These are phyloP conservation scores for Cryphonectria carpinicola DNA, from an alignment of 2,329 filamentous ascomycete genomes.

Conservation along the genomic window DNA sequence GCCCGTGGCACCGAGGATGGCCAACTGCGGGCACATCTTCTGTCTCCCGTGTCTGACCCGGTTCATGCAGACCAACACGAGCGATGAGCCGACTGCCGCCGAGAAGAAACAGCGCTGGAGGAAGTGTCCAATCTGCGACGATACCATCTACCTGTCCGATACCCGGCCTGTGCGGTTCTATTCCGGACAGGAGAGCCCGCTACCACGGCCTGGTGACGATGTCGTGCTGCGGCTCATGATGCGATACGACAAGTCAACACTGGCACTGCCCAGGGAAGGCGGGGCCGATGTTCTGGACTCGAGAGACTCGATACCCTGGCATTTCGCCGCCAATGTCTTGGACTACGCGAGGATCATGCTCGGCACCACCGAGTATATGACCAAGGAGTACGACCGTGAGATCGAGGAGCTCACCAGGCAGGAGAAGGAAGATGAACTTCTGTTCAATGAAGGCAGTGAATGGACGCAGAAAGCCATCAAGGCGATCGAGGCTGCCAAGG, in stretches of 20 bases:
- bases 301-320: slow-evolving; percentile 87
- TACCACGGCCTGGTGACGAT: slow-evolving; percentile 83
- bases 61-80: slow-evolving; percentile 86
- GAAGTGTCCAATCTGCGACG: slow-evolving; percentile 95
- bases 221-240: slow-evolving; percentile 87
- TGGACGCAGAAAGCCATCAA: slow-evolving; percentile 87
- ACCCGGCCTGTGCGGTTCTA: slow-evolving; percentile 90
- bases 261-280: slow-evolving; percentile 85
- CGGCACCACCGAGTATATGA: slow-evolving; percentile 87
- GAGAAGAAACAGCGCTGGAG: slow-evolving; percentile 71
- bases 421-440: slow-evolving; percentile 84
- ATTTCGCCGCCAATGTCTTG: slow-evolving; percentile 88
- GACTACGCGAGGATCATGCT: slow-evolving; percentile 97
- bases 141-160: slow-evolving; percentile 89
- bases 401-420: slow-evolving; percentile 74
- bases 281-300: slow-evolving; percentile 69
- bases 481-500: slow-evolving; percentile 74
- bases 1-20: slow-evolving; percentile 94
- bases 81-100: slow-evolving; percentile 61
- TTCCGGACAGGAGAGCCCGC: slow-evolving; percentile 79
- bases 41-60: slow-evolving; percentile 91
- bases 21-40: slow-evolving; percentile 95
- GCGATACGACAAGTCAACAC: slow-evolving; percentile 76
- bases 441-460: slow-evolving; percentile 91
- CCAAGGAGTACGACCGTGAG: slow-evolving; percentile 77